Conservation (phyloP, 257 asterid genomes). For the Thymus mandschuricus region DNA sequence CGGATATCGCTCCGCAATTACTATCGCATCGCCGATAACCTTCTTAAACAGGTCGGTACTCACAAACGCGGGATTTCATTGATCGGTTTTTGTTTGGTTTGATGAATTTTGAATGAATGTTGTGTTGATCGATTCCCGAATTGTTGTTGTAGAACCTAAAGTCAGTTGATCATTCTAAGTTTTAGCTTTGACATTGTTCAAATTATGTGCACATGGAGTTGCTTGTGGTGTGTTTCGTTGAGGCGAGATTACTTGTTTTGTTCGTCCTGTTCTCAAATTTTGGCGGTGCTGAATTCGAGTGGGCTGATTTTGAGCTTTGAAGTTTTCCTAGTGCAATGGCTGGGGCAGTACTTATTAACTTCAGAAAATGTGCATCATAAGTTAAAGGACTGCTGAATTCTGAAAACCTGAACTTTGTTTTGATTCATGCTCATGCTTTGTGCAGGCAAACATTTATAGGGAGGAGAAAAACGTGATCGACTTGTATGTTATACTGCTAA, state of each 20-base stretch:
- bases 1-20: conserved; percentile 82
- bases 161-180: conserved; percentile 24
- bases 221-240: neutral
- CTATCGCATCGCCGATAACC: conserved; percentile 86
- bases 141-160: conserved; percentile 16
- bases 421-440: conserved; percentile 22
- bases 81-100: neutral
- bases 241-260: neutral
- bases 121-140: neutral
- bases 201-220: conserved; percentile 2
- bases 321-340: neutral
- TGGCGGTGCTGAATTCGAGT: conserved; percentile 1
- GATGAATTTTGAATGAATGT: neutral
- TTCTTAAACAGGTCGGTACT: conserved; percentile 76
- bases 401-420: neutral
- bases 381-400: conserved; percentile 15
- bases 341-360: conserved; percentile 8
- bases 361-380: neutral
- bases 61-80: neutral
- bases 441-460: conserved; percentile 76
- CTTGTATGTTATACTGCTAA: conserved; percentile 71
- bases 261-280: neutral
- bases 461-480: conserved; percentile 77
- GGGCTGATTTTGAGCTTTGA: conserved; percentile 12
- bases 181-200: conserved; percentile 18